Percentiles rank a stretch among this genome's conserved stretches.
Conservation (phyloP, 352 stramenopile genomes). For the Pythium utonaiense region DNA sequence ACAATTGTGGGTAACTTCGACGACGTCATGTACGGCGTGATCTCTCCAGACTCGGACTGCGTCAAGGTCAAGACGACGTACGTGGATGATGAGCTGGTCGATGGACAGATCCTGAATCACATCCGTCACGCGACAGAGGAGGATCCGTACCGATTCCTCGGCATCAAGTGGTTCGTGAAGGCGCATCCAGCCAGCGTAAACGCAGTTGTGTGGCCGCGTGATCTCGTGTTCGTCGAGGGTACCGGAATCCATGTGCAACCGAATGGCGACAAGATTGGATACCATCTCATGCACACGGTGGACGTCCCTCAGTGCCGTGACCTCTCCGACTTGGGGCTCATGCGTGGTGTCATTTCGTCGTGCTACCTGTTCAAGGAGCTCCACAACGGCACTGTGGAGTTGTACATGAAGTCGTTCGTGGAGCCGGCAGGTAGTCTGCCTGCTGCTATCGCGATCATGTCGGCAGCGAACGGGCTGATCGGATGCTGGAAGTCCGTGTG, state of each 20-base stretch:
- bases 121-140: slow-evolving; percentile 35
- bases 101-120: slow-evolving; percentile 41
- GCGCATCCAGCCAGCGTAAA: slow-evolving; percentile 1
- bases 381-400: slow-evolving; percentile 22
- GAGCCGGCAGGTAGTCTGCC: slow-evolving; percentile 22
- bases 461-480: slow-evolving; percentile 18
- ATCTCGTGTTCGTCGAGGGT: slow-evolving; percentile 47
- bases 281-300: slow-evolving; percentile 36
- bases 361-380: slow-evolving; percentile 16
- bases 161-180: slow-evolving; percentile 31
- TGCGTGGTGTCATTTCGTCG: slow-evolving; percentile 11
- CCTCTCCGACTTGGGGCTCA: slow-evolving; percentile 3
- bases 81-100: slow-evolving; percentile 47
- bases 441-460: slow-evolving; percentile 22
- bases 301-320: slow-evolving; percentile 21
- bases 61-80: slow-evolving; percentile 53
- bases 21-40: slow-evolving; percentile 38
- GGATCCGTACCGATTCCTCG: slow-evolving; percentile 28
- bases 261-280: slow-evolving; percentile 35
- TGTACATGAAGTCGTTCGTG: slow-evolving; percentile 29
- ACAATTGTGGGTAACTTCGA: slow-evolving; percentile 21
- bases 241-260: slow-evolving; percentile 26
- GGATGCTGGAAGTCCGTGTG: slow-evolving; percentile 26
- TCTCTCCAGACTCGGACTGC: slow-evolving; percentile 34
- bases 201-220: slow-evolving; percentile 29